Percentiles rank a stretch among this genome's conserved stretches.
Conservation (phyloP, 2,329 filamentous ascomycete genomes). For the Aspergillus sp. region DNA sequence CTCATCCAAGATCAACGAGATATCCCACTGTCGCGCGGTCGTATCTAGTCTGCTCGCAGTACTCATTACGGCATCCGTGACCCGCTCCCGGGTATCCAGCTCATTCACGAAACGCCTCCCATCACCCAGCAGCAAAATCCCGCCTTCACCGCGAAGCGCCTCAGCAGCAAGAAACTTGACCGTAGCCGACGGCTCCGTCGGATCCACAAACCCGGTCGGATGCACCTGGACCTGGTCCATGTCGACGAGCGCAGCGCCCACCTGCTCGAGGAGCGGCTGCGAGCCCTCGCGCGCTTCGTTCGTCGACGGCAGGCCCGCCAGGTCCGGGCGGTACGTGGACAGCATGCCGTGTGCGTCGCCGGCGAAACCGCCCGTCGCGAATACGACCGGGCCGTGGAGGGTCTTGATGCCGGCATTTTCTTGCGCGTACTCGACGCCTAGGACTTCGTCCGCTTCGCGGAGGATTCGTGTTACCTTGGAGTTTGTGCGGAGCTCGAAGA, state of each 20-base stretch:
- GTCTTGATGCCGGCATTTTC: slow-evolving; percentile 17
- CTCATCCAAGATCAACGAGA: slow-evolving; percentile 60
- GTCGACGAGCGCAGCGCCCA: slow-evolving; percentile 44
- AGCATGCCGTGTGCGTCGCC: slow-evolving; percentile 61
- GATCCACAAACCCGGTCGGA: slow-evolving; percentile 64
- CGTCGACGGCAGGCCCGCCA: slow-evolving; percentile 60
- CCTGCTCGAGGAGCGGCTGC: slow-evolving; percentile 43
- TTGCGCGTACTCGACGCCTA: slow-evolving; percentile 53
- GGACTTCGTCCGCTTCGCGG: slow-evolving; percentile 37
- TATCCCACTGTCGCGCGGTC: slow-evolving; percentile 55
- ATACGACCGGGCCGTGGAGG: slow-evolving; percentile 56
- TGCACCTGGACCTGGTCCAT: slow-evolving; percentile 61
- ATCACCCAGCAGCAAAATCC: slow-evolving; percentile 48
- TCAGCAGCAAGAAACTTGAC: slow-evolving; percentile 66
- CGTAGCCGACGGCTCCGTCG: slow-evolving; percentile 41
- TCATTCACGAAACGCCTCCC: slow-evolving; percentile 63
- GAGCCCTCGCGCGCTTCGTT: slow-evolving; percentile 60
- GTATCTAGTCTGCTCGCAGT: slow-evolving; percentile 19
- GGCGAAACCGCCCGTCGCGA: slow-evolving; percentile 62
- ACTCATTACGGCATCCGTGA: slow-evolving; percentile 54
- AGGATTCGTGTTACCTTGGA: slow-evolving; percentile 56
- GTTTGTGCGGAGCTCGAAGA: slow-evolving; percentile 54
- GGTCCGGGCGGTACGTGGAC: slow-evolving; percentile 57
- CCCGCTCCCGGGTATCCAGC: slow-evolving; percentile 57
- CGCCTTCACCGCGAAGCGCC: slow-evolving; percentile 62